A percentile compares a stretch with the other conserved stretches of the same genome.
Conservation (phyloP, 371 early-diverging fungal species). For the Batrachochytrium dendrobatidis region DNA sequence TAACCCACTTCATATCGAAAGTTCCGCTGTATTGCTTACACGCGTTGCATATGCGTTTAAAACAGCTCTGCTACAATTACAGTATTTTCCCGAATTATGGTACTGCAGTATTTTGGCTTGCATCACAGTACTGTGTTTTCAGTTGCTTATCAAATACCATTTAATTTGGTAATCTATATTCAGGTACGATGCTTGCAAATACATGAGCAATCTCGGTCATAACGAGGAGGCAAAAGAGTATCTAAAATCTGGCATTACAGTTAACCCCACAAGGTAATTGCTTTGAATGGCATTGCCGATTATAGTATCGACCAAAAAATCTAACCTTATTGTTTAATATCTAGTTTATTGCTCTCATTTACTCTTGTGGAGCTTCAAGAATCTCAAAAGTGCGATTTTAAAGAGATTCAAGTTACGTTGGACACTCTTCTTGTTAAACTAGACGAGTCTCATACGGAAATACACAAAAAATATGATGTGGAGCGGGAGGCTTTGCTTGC, state of each 20-base stretch:
- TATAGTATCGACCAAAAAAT: no score
- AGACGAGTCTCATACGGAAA: conserved; percentile 19
- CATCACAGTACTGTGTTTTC: background rate
- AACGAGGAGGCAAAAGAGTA: conserved; percentile 66
- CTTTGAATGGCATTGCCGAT: conserved; percentile 2
- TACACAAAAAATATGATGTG: conserved; percentile 25
- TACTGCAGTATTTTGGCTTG: conserved; percentile 19
- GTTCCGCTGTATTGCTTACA: conserved; percentile 45
- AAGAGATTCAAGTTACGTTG: conserved; percentile 60
- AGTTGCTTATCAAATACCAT: background rate
- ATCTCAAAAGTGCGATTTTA: conserved; percentile 51
- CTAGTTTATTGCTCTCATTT: conserved; percentile 70
- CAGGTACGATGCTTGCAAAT: conserved; percentile 65
- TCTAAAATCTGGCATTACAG: conserved; percentile 64
- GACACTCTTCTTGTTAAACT: conserved; percentile 59
- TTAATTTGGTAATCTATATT: background rate
- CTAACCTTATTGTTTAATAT: no score
- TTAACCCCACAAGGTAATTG: conserved; percentile 63
- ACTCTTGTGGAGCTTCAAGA: conserved; percentile 83
- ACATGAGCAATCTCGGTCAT: conserved; percentile 58
- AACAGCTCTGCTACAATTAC: conserved; percentile 71
- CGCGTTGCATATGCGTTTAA: conserved; percentile 81
- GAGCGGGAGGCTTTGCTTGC: conserved; percentile 34
- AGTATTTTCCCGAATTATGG: conserved; percentile 90
- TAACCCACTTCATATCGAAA: conserved; percentile 79